Evolutionary conservation across 208 protist species (phyloP).

Genomic region (Leptomonas pyrrhocoris): DNA sequence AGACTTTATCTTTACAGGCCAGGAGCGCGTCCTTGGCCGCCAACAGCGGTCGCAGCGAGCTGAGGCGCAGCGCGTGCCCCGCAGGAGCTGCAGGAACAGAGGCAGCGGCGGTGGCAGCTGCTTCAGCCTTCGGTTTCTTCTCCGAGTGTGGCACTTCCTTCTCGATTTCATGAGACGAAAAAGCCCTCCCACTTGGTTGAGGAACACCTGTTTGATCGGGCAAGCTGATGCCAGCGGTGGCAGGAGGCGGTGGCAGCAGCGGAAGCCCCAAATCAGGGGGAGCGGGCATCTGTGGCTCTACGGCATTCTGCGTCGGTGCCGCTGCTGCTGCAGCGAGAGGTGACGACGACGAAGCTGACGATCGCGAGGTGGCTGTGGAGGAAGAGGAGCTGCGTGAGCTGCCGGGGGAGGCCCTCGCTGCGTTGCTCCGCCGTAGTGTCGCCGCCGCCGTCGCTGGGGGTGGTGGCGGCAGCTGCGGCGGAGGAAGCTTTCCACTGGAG

Average conservation of each 20-base stretch:
- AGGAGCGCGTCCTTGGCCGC: conserved; percentile 43
- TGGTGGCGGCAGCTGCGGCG: not conserved
- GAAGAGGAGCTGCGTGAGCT: conserved; percentile 20
- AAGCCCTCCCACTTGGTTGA: no score
- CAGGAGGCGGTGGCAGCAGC: not conserved
- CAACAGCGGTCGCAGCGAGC: conserved; percentile 53
- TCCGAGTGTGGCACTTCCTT: not conserved
- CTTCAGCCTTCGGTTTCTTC: not conserved
- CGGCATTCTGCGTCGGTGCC: not conserved
- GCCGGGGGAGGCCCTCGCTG: not conserved
- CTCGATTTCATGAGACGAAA: not conserved
- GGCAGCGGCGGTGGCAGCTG: no score
- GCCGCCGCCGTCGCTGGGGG: not conserved
- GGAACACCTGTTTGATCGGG: not conserved
- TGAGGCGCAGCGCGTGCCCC: conserved; percentile 41
- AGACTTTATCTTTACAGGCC: conserved; percentile 31
- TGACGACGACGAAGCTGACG: not conserved
- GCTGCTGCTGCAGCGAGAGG: not conserved
- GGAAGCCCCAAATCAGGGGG: not conserved
- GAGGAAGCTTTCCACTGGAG: not conserved
- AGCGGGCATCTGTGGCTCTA: conserved; percentile 2
- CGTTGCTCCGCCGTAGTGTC: not conserved
- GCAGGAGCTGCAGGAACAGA: not conserved
- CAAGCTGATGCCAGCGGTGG: not conserved
- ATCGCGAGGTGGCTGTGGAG: conserved; percentile 7